phyloP scores from a whole-genome alignment of 805 yeast species.

The Ogataea trehalophila region DNA sequence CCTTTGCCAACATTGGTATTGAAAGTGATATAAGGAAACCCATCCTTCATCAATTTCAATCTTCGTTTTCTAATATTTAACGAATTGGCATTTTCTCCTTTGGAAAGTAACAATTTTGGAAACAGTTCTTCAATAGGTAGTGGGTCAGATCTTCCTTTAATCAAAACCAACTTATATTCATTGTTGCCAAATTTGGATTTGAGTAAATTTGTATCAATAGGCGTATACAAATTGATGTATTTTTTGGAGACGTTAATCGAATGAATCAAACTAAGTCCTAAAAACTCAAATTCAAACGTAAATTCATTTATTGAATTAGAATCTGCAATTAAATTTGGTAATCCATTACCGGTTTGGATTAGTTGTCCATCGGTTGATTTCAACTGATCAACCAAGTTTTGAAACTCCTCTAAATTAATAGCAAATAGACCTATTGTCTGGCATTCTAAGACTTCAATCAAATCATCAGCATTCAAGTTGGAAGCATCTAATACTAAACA shows the following conservation, averaged over 20 bases:
- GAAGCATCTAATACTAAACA: conserved; percentile 31
- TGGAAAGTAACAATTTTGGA: conserved; percentile 17
- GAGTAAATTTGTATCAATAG: conserved; percentile 24
- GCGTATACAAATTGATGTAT: conserved; percentile 54
- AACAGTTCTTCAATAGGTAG: conserved; percentile 47
- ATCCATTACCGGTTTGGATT: neutral
- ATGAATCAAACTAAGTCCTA: conserved; percentile 62
- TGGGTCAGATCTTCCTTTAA: conserved; percentile 57
- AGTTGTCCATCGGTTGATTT: conserved; percentile 1
- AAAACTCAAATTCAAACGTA: conserved; percentile 26
- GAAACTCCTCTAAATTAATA: conserved; percentile 24
- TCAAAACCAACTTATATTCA: conserved; percentile 35
- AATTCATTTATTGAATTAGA: conserved; percentile 10
- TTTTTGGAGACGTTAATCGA: conserved; percentile 43
- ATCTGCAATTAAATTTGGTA: conserved; percentile 26
- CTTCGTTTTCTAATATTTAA: conserved; percentile 3
- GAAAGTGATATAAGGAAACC: conserved; percentile 37
- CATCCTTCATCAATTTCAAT: conserved; percentile 1
- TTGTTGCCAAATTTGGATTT: conserved; percentile 15
- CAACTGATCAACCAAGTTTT: conserved; percentile 11
- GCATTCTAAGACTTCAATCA: conserved; percentile 35
- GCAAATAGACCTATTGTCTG: conserved; percentile 37
- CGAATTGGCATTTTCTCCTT: neutral
- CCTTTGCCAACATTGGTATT: conserved; percentile 35
- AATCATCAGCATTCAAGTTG: conserved; percentile 30